Percentiles rank a stretch among this genome's conserved stretches.
These are phyloP conservation scores for Durio zibethinus DNA, from an alignment of 345 rosid genomes.

Conservation along the genomic window DNA sequence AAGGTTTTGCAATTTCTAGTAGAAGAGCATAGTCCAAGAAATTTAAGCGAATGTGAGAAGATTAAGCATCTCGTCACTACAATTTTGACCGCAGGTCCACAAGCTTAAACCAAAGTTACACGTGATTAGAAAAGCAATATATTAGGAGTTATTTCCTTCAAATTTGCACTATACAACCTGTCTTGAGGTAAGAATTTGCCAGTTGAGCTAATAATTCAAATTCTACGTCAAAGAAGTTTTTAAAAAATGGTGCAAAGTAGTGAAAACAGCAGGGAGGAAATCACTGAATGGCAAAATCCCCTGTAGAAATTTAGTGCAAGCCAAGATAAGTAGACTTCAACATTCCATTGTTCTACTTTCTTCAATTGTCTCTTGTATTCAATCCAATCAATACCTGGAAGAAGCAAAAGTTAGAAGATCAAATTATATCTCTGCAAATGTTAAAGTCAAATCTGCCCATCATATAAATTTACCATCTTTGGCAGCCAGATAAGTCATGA, in stretches of 20 bases:
- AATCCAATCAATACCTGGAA: constrained; percentile 73
- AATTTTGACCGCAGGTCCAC: too few species aligned
- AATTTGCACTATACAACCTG: background rate
- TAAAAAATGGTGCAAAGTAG: background rate
- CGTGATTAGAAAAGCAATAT: too few species aligned
- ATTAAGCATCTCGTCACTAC: too few species aligned
- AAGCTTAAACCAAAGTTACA: too few species aligned
- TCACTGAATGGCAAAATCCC: background rate
- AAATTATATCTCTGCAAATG: background rate
- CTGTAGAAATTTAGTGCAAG: background rate
- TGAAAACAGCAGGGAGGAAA: background rate
- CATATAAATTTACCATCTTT: constrained; percentile 62
- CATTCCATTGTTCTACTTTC: constrained; percentile 38
- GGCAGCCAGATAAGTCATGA: constrained; percentile 68
- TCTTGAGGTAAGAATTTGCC: background rate
- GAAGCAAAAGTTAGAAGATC: background rate
- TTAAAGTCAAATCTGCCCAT: background rate
- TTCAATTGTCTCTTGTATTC: constrained; percentile 56
- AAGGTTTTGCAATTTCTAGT: background rate
- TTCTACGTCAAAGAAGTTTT: background rate
- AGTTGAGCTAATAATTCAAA: background rate
- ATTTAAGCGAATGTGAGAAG: too few species aligned
- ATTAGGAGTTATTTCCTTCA: background rate
- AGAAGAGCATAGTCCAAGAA: too few species aligned
- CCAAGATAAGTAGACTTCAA: constrained; percentile 64